A percentile compares a stretch with the other conserved stretches of the same genome.
Conservation (phyloP, 495 filamentous ascomycete species). For the Trichoderma asperelloides region DNA sequence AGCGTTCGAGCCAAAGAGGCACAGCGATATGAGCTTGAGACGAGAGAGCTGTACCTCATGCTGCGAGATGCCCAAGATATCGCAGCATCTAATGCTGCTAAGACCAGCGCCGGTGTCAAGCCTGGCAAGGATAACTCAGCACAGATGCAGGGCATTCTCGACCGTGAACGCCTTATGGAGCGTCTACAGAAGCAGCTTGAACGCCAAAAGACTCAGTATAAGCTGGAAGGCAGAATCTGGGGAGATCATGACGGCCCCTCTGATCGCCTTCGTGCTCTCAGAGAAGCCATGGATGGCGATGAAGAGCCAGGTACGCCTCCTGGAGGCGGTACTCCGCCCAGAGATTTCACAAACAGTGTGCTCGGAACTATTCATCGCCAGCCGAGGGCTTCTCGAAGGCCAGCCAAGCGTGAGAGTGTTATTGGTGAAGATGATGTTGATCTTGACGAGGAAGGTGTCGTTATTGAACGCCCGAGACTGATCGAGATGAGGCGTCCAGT, state of each 20-base stretch:
- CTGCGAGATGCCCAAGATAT: conserved; percentile 95
- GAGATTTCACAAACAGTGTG: conserved; percentile 45
- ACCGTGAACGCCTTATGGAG: conserved; percentile 85
- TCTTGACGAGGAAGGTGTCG: conserved; percentile 25
- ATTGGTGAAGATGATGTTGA: conserved; percentile 21
- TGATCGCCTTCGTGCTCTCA: conserved; percentile 81
- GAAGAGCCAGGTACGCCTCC: conserved; percentile 20
- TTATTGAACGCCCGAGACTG: conserved; percentile 59
- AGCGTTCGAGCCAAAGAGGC: conserved; percentile 81
- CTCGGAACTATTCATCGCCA: conserved; percentile 53
- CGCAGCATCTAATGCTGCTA: conserved; percentile 76
- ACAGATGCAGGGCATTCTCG: conserved; percentile 85
- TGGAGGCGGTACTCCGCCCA: conserved; percentile 22
- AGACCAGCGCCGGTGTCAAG: conserved; percentile 41
- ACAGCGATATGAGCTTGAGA: conserved; percentile 91
- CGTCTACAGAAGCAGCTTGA: conserved; percentile 90
- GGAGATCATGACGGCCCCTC: conserved; percentile 74
- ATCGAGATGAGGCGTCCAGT: conserved; percentile 64
- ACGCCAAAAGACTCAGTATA: conserved; percentile 94
- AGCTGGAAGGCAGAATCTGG: conserved; percentile 93
- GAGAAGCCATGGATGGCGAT: conserved; percentile 85
- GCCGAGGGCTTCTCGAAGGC: conserved; percentile 44
- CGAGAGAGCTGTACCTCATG: conserved; percentile 95
- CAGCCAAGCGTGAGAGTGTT: conserved; percentile 32
- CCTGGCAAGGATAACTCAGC: conserved; percentile 54